Evolutionary conservation across 1,284 basidiomycete genomes (phyloP), one percentile per base, ranked within the genome.

Genomic region (Cerrena zonata): DNA sequence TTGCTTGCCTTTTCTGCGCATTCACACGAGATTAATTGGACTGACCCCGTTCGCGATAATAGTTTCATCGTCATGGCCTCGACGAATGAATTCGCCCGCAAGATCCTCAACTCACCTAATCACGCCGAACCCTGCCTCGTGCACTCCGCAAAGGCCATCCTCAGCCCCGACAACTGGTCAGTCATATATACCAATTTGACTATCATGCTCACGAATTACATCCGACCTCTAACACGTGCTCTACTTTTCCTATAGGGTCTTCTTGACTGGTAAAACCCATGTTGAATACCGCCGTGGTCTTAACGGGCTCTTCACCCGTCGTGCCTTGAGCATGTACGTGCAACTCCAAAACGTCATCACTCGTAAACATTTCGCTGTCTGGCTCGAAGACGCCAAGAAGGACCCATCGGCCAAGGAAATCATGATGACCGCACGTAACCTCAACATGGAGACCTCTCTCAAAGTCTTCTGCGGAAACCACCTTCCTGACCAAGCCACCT

Each of bases 391-490:
- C 1, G 73, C 78, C 23, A 72, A 74, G 26, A 70, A 73, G 47
- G 70, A 77, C 51, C 58, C 76, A 1, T 66, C 74, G 1, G 74
- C 86, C 21, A 72, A 80, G 59, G 71, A 82, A 4, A 89, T 94
- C 75, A 96, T 96, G 94, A 86, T 89, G 82, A 79, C 77, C 30
- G 88, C 92, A 66, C 91, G 96, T 54, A 83, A 90, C 65, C 76
- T 97, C 58, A 99, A 99, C 76, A 98, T 99, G 94, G 90, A 94
- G 58, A 95, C 94, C 2, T 98, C 94, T 11, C 83, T 99, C 26
- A 83, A 86, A 48, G 95, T 98, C 51, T 99, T 99, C 73, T 91
- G 94, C 64, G 95, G 95, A 38, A 74, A 78, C 57, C 91, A 99
- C 69, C 87, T 99, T 58, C 82, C 90, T 25, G 85, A 91, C 11